Evolutionary conservation across 106 monocot species (phyloP), one percentile per base, ranked within the genome.

Genomic region (Narthecium ossifragum): DNA sequence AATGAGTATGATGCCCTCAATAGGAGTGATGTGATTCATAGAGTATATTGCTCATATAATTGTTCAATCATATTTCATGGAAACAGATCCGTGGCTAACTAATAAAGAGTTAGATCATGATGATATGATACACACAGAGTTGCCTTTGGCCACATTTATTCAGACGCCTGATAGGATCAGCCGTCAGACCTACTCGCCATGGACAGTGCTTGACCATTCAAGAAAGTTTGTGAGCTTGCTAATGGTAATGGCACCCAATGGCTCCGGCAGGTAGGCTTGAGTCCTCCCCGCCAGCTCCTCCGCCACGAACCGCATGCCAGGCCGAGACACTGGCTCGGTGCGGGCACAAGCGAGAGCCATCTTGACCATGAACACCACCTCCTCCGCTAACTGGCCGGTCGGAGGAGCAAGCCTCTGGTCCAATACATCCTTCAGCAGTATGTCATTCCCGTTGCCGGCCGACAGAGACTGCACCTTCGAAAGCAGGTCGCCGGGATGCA

Each of bases 361-460:
- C 55, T 63, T 61, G 0, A 88, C 52, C 1, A 84, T 66, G 71
- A 79, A 84, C 9, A 74, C 81, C 8, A 92, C 84, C 53, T 84
- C 81, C 55, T 79, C 81, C 4, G 84, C 88, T 39, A 88, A 18
- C 8, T 76, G 75, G 9, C 78, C 78, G 1, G 78, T 73, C 0
- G 92, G 92, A 6, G 73, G 39, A 0, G 41, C 22, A 3, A 92
- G 59, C 28, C 92, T 46, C 63, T 88, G 80, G 46, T 93, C 92
- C 34, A 93, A 18, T 6, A 69, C 53, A 62, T 85, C 78, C 30
- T 85, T 88, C 18, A 84, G 25, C 18, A 75, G 31, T 20, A 67
- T 27, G 33, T 54, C 64, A 0, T 59, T 48, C 4, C 39, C 66
- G 1, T 31, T 51, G 0, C 46, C 3, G 0, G 69, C 1, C 18